Evolutionary conservation across 495 filamentous ascomycete genomes (phyloP), one percentile per base, ranked within the genome.

Genomic region (Trichoderma parareesei): DNA sequence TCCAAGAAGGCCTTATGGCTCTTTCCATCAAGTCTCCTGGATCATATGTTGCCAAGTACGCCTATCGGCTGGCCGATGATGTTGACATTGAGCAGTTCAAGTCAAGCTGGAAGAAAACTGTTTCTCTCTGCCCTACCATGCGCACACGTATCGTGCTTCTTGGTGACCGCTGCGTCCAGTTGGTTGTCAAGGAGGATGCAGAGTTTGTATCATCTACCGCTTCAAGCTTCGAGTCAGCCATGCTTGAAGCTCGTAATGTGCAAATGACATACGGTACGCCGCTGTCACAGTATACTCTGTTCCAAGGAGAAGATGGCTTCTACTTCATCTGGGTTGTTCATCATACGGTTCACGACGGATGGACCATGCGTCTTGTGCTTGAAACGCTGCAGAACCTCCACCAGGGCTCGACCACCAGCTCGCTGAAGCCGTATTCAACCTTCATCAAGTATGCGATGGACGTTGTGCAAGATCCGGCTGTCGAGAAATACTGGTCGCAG

Each of bases 51-150:
- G 71, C 71, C 9, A 69, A 72, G 61, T 74, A 79, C 64, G 73
- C 78, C 1, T 76, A 80, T 4, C 65, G 61, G 18, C 78, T 89
- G 10, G 70, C 75, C 0, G 38, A 69, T 1, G 18, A 69, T 5
- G 65, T 82, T 9, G 78, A 85, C 64, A 11, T 79, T 33, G 65
- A 70, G 6, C 73, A 67, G 11, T 79, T 86, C 68, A 72, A 74
- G 65, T 64, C 65, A 4, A 79, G 82, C 11, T 86, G 84, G 84
- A 68, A 79, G 60, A 69, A 68, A 4, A 82, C 85, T n/a, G 73
- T 84, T 16, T 71, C 79, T 2, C 71, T 79, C 5, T 79, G 80
- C 65, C 82, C 87, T 49, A 88, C 89, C 65, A 80, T 91, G 6
- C 80, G 89, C 38, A 92, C 88, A 9, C 81, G 83, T 0, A 42